These are phyloP conservation scores for Scheffersomyces stambukii DNA, from an alignment of 1,139 yeast species.

Conservation along the genomic window DNA sequence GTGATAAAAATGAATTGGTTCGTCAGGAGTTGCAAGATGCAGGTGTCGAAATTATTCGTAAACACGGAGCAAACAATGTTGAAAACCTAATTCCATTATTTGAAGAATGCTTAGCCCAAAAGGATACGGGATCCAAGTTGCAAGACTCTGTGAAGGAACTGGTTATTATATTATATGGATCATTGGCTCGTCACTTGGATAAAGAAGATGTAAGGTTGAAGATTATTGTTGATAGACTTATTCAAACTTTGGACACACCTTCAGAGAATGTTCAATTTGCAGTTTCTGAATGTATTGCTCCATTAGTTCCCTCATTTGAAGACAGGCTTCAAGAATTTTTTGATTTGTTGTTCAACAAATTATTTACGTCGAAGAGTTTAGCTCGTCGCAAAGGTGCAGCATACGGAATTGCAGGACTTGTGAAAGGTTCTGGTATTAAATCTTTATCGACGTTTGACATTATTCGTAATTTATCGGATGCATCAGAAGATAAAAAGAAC, in stretches of 20 bases:
- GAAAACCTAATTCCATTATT: constrained; percentile 75
- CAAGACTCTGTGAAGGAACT: constrained; percentile 73
- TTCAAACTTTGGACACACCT: constrained; percentile 78
- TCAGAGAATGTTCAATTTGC: constrained; percentile 88
- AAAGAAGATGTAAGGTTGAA: constrained; percentile 60
- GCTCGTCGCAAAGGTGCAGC: constrained; percentile 89
- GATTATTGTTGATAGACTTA: constrained; percentile 62
- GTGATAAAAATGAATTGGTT: constrained; percentile 69
- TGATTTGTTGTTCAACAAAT: constrained; percentile 52
- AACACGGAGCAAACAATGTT: constrained; percentile 60
- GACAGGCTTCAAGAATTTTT: constrained; percentile 49
- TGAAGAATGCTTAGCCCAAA: constrained; percentile 53
- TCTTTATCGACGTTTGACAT: constrained; percentile 73
- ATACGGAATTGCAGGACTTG: constrained; percentile 90
- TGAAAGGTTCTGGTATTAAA: constrained; percentile 82
- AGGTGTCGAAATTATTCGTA: constrained; percentile 68
- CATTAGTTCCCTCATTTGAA: constrained; percentile 62
- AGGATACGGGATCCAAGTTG: constrained; percentile 40
- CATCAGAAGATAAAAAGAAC: constrained; percentile 83
- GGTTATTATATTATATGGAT: constrained; percentile 82
- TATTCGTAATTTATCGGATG: constrained; percentile 72
- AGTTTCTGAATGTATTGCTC: constrained; percentile 79
- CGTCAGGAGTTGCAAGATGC: constrained; percentile 85
- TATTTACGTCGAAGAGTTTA: constrained; percentile 48
- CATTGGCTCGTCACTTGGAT: constrained; percentile 77